These are phyloP conservation scores for Alternaria gaisen DNA, from an alignment of 2,329 filamentous ascomycete genomes.

Conservation along the genomic window DNA sequence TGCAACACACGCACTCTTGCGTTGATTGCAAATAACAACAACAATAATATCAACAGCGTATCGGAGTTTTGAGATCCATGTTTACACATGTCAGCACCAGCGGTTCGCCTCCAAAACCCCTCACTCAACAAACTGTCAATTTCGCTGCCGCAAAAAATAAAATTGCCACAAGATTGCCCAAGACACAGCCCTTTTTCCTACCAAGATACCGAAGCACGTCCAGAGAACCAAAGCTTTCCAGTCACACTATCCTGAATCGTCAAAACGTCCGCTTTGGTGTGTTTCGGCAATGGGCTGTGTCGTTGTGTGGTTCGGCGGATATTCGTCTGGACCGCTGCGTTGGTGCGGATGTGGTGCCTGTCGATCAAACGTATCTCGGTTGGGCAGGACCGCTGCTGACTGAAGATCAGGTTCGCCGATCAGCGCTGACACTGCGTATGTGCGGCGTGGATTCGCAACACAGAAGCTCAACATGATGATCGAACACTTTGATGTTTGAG, in stretches of 20 bases:
- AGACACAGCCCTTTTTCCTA: background rate
- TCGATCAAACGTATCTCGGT: slow-evolving; percentile 14
- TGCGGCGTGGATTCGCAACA: background rate
- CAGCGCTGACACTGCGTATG: background rate
- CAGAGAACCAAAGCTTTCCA: background rate
- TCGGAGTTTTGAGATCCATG: background rate
- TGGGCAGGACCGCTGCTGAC: background rate
- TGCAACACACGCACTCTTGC: background rate
- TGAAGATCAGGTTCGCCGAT: slow-evolving; percentile 19
- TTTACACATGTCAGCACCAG: background rate
- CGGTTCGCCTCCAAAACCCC: background rate
- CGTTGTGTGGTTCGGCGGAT: background rate
- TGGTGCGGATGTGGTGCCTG: slow-evolving; percentile 15
- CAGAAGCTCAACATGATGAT: background rate
- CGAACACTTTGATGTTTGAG: background rate
- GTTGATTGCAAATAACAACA: background rate
- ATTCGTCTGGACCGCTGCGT: background rate
- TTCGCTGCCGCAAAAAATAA: slow-evolving; percentile 2
- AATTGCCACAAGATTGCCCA: background rate
- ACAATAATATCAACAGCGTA: background rate
- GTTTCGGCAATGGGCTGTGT: background rate
- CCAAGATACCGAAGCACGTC: background rate
- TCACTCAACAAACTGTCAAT: background rate
- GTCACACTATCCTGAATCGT: background rate
- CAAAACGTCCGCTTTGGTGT: background rate